Percentiles rank a stretch among this genome's conserved stretches.
Evolutionary conservation across 2,329 filamentous ascomycete genomes (phyloP).

Genomic region (Stemphylium beticola): DNA sequence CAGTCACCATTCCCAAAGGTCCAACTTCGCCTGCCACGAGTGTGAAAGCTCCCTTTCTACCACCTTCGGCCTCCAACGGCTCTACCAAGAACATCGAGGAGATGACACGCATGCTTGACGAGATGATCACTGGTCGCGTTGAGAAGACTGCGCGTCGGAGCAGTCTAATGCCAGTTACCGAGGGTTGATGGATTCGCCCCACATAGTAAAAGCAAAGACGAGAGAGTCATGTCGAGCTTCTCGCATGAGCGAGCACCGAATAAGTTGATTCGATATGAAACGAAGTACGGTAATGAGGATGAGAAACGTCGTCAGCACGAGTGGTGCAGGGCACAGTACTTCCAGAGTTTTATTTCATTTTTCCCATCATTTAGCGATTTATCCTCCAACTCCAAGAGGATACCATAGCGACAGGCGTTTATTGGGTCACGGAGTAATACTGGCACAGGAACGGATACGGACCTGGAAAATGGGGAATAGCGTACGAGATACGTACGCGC

Average conservation of each 20-base stretch:
- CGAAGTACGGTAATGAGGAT: slow-evolving; percentile 34
- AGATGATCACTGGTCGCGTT: slow-evolving; percentile 90
- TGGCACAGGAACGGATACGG: slow-evolving; percentile 16
- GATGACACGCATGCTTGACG: slow-evolving; percentile 90
- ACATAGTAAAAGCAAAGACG: slow-evolving; percentile 7
- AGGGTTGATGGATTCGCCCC: slow-evolving; percentile 20
- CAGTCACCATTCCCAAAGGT: slow-evolving; percentile 33
- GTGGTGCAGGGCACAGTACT: slow-evolving; percentile 15
- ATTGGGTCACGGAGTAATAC: slow-evolving; percentile 12
- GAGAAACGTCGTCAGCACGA: slow-evolving; percentile 24
- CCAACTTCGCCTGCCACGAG: slow-evolving; percentile 27
- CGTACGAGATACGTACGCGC: slow-evolving; percentile 5
- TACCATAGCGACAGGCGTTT: slow-evolving; percentile 26
- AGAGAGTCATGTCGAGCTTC: slow-evolving; percentile 6
- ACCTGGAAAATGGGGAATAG: slow-evolving; percentile 1
- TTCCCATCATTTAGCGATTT: slow-evolving; percentile 3
- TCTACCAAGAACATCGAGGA: slow-evolving; percentile 77
- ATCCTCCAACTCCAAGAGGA: slow-evolving; percentile 6
- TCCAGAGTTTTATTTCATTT: slow-evolving; percentile 7
- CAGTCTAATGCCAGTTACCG: slow-evolving; percentile 34
- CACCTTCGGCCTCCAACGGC: slow-evolving; percentile 29
- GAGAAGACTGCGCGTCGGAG: slow-evolving; percentile 61
- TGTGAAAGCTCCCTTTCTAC: slow-evolving; percentile 15
- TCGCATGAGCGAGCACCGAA: slow-evolving; percentile 9
- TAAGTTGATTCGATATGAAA: slow-evolving; percentile 10